A percentile compares a stretch with the other conserved stretches of the same genome.
These are phyloP conservation scores for Kodamaea sp. DNA, from an alignment of 1,139 yeast genomes.

Conservation along the genomic window DNA sequence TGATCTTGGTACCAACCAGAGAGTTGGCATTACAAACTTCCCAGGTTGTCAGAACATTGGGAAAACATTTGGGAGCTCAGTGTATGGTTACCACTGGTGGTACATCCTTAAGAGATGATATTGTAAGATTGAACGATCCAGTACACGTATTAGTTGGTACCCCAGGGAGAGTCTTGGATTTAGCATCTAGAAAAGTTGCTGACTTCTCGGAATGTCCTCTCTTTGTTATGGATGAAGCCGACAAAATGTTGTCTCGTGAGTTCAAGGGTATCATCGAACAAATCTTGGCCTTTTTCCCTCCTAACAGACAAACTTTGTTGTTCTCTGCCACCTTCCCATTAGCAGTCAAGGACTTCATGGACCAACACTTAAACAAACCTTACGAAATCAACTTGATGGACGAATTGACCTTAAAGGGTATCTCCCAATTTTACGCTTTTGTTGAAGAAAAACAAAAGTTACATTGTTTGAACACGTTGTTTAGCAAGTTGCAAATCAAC, in stretches of 20 bases:
- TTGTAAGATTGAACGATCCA: slow-evolving; percentile 86
- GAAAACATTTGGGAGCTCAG: slow-evolving; percentile 88
- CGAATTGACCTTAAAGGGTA: slow-evolving; percentile 93
- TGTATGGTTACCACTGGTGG: slow-evolving; percentile 99
- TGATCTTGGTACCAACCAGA: slow-evolving; percentile 90
- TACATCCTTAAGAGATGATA: slow-evolving; percentile 90
- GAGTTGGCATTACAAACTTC: slow-evolving; percentile 96
- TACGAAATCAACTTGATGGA: slow-evolving; percentile 97
- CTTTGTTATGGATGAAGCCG: slow-evolving; percentile 99
- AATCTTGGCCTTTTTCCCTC: slow-evolving; percentile 79
- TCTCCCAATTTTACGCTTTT: slow-evolving; percentile 95
- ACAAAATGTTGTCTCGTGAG: slow-evolving; percentile 90
- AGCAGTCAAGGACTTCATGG: slow-evolving; percentile 91
- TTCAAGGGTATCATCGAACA: slow-evolving; percentile 88
- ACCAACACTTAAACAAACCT: slow-evolving; percentile 84
- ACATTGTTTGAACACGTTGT: slow-evolving; percentile 92
- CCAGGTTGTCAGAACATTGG: slow-evolving; percentile 95
- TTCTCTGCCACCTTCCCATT: slow-evolving; percentile 97
- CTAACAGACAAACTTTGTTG: slow-evolving; percentile 77
- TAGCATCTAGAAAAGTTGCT: slow-evolving; percentile 85
- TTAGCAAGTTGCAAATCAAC: slow-evolving; percentile 90
- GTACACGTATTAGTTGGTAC: slow-evolving; percentile 93
- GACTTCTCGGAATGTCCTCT: slow-evolving; percentile 85
- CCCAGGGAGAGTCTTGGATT: slow-evolving; percentile 94
- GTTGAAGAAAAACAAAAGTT: slow-evolving; percentile 96